Percentiles rank a stretch among this genome's conserved stretches.
phyloP scores from a whole-genome alignment of 2,329 filamentous ascomycete species.

The Beauveria medogensis region DNA sequence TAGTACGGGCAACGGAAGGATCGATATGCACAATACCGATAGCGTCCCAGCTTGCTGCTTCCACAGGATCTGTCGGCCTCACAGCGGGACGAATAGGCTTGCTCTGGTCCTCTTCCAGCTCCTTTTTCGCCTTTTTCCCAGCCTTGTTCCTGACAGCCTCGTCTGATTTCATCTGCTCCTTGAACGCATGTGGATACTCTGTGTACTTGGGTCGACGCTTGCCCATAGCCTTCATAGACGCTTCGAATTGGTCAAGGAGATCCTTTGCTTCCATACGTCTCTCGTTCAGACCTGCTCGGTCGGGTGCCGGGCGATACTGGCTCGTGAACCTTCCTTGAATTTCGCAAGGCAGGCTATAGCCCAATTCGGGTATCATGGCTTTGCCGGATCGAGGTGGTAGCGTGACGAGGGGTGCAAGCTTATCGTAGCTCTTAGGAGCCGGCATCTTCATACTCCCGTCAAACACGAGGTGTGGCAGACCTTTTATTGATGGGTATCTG shows the following conservation, averaged over 20 bases:
- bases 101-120: constrained; percentile 31
- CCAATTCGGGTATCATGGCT: constrained; percentile 30
- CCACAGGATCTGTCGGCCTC: constrained; percentile 37
- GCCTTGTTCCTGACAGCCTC: constrained; percentile 38
- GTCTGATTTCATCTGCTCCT: constrained; percentile 38
- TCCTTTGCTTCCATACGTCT: constrained; percentile 31
- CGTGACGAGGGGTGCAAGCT: constrained; percentile 35
- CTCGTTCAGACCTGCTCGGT: constrained; percentile 33
- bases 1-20: constrained; percentile 28
- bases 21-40: constrained; percentile 43
- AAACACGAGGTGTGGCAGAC: constrained; percentile 30
- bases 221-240: constrained; percentile 32
- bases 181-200: constrained; percentile 38
- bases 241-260: constrained; percentile 33
- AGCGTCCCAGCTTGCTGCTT: constrained; percentile 45
- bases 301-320: constrained; percentile 31
- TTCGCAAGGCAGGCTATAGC: constrained; percentile 33
- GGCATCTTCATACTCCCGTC: constrained; percentile 33
- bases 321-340: constrained; percentile 35
- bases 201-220: constrained; percentile 38
- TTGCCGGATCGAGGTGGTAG: constrained; percentile 31
- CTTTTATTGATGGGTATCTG: constrained; percentile 31
- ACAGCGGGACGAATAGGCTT: constrained; percentile 34
- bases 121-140: constrained; percentile 37
- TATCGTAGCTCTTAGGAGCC: constrained; percentile 37